Percentiles rank a stretch among this genome's conserved stretches.
These are phyloP conservation scores for Musa itinerans DNA, from an alignment of 176 grass and related monocot species.

Conservation along the genomic window DNA sequence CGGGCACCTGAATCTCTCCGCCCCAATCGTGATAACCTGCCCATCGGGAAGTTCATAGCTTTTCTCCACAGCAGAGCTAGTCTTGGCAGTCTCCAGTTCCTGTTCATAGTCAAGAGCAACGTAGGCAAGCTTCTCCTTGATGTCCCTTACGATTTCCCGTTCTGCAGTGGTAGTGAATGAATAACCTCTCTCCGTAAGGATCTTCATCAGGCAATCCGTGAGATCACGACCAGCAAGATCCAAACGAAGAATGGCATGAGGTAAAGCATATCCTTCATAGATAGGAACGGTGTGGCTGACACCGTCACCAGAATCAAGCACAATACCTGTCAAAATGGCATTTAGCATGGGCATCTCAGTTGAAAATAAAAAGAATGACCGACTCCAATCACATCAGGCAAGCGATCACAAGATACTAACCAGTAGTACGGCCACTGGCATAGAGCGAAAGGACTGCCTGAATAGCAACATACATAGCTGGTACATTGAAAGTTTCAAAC, in stretches of 20 bases:
- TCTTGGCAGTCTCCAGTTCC: slow-evolving; percentile 13
- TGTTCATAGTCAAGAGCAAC: not conserved
- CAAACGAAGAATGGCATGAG: slow-evolving; percentile 5
- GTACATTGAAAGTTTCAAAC: slow-evolving; percentile 5
- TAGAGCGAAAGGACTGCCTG: slow-evolving; percentile 5
- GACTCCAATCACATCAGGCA: not conserved
- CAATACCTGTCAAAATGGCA: not conserved
- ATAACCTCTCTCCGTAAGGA: slow-evolving; percentile 5
- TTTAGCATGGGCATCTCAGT: not conserved
- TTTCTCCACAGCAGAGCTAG: not conserved
- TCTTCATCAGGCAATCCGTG: slow-evolving; percentile 6
- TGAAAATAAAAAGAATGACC: not conserved
- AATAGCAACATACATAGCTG: slow-evolving; percentile 5
- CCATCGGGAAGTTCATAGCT: slow-evolving; percentile 7
- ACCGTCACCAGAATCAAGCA: slow-evolving; percentile 7
- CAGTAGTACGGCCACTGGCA: slow-evolving; percentile 6
- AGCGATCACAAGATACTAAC: not conserved
- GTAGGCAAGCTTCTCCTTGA: slow-evolving; percentile 9
- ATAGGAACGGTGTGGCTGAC: not conserved
- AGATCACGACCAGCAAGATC: slow-evolving; percentile 8
- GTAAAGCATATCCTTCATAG: slow-evolving; percentile 6
- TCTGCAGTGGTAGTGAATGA: slow-evolving; percentile 6
- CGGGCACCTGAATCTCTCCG: slow-evolving; percentile 5
- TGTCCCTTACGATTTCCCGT: slow-evolving; percentile 4
- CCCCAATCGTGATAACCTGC: slow-evolving; percentile 5